phyloP scores from a whole-genome alignment of 805 yeast species.

The Candida incommunis region DNA sequence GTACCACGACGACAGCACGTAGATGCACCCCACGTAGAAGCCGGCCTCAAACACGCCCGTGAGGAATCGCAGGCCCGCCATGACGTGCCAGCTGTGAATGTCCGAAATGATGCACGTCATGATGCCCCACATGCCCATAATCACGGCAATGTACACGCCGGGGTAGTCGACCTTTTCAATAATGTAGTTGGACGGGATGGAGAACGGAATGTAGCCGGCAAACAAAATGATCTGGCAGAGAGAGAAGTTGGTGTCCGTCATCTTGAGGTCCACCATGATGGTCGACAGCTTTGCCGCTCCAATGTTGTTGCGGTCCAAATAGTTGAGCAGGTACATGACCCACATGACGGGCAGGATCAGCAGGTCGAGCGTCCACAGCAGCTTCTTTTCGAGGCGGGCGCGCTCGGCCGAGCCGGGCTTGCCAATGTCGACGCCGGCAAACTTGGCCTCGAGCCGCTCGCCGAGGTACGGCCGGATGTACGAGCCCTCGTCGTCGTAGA shows the following conservation, averaged over 20 bases:
- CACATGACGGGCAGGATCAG: conserved; percentile 30
- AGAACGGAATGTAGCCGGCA: conserved; percentile 22
- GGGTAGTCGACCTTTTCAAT: conserved; percentile 23
- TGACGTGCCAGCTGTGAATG: conserved; percentile 19
- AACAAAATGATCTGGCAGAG: conserved; percentile 27
- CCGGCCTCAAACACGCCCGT: conserved; percentile 31
- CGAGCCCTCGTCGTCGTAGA: neutral
- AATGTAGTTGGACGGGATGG: conserved; percentile 23
- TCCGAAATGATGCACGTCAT: conserved; percentile 23
- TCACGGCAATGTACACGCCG: conserved; percentile 19
- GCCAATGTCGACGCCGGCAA: conserved; percentile 9
- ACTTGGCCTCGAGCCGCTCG: conserved; percentile 1
- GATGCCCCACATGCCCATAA: conserved; percentile 23
- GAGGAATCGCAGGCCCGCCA: conserved; percentile 25
- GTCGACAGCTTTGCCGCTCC: conserved; percentile 34
- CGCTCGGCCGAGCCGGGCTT: conserved; percentile 22
- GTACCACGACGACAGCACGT: conserved; percentile 20
- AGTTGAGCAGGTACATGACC: conserved; percentile 30
- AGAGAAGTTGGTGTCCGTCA: conserved; percentile 28
- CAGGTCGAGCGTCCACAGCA: conserved; percentile 26
- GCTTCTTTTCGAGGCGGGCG: neutral
- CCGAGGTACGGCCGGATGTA: conserved; percentile 1
- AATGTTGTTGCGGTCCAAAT: conserved; percentile 32
- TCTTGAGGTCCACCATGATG: conserved; percentile 25
- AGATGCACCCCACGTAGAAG: conserved; percentile 28